These are phyloP conservation scores for Ustilago sp. DNA, from an alignment of 1,284 basidiomycete genomes.

Conservation along the genomic window DNA sequence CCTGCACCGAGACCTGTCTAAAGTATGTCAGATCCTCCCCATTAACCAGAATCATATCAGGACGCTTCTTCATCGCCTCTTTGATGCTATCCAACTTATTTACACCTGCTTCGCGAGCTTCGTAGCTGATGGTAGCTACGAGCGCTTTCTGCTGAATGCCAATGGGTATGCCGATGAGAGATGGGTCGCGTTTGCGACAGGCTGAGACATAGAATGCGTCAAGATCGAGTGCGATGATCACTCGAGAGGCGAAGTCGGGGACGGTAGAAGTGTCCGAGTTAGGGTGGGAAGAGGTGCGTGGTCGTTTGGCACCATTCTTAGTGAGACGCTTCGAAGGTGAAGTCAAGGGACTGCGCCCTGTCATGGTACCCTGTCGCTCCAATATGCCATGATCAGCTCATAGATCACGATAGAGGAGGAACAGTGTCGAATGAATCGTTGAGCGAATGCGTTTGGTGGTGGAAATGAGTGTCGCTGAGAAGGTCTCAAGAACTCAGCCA, in stretches of 20 bases:
- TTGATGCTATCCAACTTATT: conserved; percentile 67
- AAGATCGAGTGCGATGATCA: conserved; percentile 56
- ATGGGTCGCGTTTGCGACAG: conserved; percentile 68
- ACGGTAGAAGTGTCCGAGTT: not conserved
- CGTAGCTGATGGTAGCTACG: conserved; percentile 70
- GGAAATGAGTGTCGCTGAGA: not conserved
- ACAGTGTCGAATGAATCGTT: not conserved
- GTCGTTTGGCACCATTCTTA: conserved; percentile 20
- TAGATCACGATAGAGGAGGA: too few species aligned
- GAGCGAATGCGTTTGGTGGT: not conserved
- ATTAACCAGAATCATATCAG: conserved; percentile 69
- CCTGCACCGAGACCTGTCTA: conserved; percentile 60
- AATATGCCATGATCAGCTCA: conserved; percentile 18
- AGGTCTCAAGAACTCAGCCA: conserved; percentile 7
- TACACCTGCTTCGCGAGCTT: conserved; percentile 69
- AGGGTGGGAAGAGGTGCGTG: conserved; percentile 1
- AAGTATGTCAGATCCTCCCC: conserved; percentile 70
- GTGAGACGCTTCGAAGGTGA: conserved; percentile 18
- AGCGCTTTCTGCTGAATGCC: conserved; percentile 71
- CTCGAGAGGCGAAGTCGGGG: conserved; percentile 16
- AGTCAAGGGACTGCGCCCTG: conserved; percentile 33
- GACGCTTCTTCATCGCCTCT: conserved; percentile 66
- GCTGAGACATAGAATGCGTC: conserved; percentile 68
- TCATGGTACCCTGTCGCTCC: conserved; percentile 29
- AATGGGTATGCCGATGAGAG: conserved; percentile 67